Evolutionary conservation across 768 basidiomycete species (phyloP), one percentile per base, ranked within the genome.

Genomic region (Tulasnella sp.): DNA sequence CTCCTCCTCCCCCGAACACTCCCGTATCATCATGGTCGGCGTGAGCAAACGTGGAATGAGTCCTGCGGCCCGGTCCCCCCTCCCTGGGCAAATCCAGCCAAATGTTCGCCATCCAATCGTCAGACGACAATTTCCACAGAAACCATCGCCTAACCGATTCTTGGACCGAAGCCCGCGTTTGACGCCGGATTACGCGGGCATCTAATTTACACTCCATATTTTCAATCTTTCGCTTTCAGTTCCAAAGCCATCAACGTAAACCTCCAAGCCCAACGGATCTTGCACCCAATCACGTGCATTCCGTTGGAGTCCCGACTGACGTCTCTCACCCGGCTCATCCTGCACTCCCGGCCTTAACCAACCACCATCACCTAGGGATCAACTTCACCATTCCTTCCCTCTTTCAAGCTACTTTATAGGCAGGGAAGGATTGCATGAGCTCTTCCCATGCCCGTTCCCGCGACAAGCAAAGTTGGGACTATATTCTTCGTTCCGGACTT

Each of bases 401-500:
- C 60, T 69, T 69, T 69, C 64, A 69, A 69, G 64, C 64, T 69
- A 69, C 28, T 37, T 60, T 37, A 54, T 69, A 69, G 64, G 64
- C 64, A 69, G 64, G 34, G 64, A 69, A 69, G 64, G 64, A 72
- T 78, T 44, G 77, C 41, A 80, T 80, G 79, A 80, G 79, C 72
- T 48, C 79, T 48, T 74, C 79, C 72, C 72, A 80, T 80, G 79
- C 86, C 84, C 85, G 85, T 82, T 86, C 84, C 81, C 86, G 86
- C 86, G 89, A 91, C 87, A 91, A 88, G 84, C 89, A 89, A 84
- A 90, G 86, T 81, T 85, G 91, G 78, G 86, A 90, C 81, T 91
- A 90, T 86, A 90, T 93, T 79, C 84, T 95, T 83, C 93, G 93
- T 82, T 96, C 95, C 54, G 95, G 96, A 72, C 86, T 98, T 72